Conservation (phyloP, 257 asterid genomes). For the Scutellaria galericulata region DNA sequence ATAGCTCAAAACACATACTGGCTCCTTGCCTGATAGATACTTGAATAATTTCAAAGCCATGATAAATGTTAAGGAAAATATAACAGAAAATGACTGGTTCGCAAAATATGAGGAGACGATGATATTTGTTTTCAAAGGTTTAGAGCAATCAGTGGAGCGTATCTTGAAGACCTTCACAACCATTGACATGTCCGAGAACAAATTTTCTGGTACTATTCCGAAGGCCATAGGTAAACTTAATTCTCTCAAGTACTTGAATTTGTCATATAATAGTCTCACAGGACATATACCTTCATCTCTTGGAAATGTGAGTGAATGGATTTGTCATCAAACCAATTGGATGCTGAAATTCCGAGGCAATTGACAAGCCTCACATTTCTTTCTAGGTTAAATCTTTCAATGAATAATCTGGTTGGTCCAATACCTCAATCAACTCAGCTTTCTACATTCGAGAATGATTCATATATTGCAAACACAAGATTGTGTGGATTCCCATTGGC, state of each 20-base stretch:
- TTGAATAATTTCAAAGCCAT: conserved; percentile 26
- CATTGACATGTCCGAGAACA: conserved; percentile 33
- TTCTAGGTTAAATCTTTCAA: conserved; percentile 9
- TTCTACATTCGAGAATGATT: conserved; percentile 21
- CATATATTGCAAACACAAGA: conserved; percentile 18
- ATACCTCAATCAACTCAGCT: conserved; percentile 26
- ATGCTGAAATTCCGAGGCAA: background rate
- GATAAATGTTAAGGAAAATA: conserved; percentile 17
- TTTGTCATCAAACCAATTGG: no score
- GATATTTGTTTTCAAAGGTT: background rate
- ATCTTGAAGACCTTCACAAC: conserved; percentile 1
- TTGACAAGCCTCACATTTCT: conserved; percentile 21
- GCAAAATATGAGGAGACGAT: background rate
- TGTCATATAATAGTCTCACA: background rate
- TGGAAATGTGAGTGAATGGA: no score
- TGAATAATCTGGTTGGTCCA: conserved; percentile 4
- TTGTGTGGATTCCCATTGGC: conserved; percentile 31
- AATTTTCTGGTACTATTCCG: conserved; percentile 27
- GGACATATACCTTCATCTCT: conserved; percentile 4
- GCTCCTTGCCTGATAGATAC: background rate
- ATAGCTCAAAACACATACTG: no score
- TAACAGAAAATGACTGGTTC: background rate
- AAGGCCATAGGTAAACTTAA: background rate
- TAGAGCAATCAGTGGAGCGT: background rate
- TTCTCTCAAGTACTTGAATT: conserved; percentile 12